These are phyloP conservation scores for Bathelium albidoporum DNA, from an alignment of 495 filamentous ascomycete genomes.

Conservation along the genomic window DNA sequence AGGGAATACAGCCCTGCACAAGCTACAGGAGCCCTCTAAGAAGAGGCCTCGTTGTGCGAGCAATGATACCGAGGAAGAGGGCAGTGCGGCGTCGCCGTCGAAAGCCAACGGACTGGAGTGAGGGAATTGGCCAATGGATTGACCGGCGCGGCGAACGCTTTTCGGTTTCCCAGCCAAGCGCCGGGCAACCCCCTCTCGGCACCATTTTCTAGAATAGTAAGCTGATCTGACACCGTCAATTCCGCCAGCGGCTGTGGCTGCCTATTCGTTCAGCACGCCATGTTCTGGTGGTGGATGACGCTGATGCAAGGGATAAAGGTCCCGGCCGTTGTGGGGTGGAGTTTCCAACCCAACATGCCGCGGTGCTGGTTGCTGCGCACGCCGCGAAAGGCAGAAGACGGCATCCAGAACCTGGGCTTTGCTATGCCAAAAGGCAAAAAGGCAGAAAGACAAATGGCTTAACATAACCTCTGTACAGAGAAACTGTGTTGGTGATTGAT, in stretches of 20 bases:
- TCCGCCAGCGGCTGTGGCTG: neutral
- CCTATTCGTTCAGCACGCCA: constrained; percentile 1
- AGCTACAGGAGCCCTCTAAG: neutral
- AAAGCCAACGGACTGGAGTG: neutral
- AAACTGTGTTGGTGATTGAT: no score
- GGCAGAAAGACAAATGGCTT: neutral
- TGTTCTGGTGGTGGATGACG: neutral
- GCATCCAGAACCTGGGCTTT: no score
- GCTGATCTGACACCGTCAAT: neutral
- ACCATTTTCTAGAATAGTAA: constrained; percentile 6
- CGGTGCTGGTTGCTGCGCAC: no score
- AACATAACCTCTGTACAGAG: no score
- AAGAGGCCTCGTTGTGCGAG: neutral
- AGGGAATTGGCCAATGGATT: neutral
- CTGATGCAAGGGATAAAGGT: neutral
- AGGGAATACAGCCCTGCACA: neutral
- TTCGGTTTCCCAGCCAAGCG: neutral
- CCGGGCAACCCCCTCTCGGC: neutral
- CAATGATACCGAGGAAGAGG: neutral
- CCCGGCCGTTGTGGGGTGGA: neutral
- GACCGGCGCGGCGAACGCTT: neutral
- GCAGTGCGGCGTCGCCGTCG: neutral
- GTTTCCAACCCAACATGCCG: neutral
- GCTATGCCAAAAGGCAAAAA: no score
- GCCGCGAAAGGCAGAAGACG: no score